A percentile compares a stretch with the other conserved stretches of the same genome.
Evolutionary conservation across 441 rosid species (phyloP).

Genomic region (Hura crepitans): DNA sequence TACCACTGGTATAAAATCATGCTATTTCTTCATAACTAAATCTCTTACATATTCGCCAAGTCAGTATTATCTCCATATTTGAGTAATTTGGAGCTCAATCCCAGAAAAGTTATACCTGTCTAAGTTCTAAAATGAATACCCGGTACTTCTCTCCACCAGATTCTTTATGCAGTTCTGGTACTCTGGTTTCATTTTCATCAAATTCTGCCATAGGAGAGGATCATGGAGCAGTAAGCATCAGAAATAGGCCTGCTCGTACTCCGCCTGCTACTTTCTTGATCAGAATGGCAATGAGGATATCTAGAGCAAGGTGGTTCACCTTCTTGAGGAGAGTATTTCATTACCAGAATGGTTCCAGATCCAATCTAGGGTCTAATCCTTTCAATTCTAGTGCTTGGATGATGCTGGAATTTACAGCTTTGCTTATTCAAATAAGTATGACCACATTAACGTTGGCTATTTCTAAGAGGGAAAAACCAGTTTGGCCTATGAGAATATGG

Average conservation of each 20-base stretch:
- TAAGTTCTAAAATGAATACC: constrained; percentile 44
- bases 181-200: constrained; percentile 43
- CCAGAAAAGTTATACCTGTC: constrained; percentile 8
- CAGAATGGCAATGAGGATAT: constrained; percentile 67
- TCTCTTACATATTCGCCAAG: not conserved
- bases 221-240: constrained; percentile 24
- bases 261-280: constrained; percentile 48
- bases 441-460: constrained; percentile 60
- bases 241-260: constrained; percentile 46
- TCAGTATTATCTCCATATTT: not conserved
- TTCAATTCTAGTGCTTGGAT: constrained; percentile 84
- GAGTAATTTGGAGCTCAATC: not conserved
- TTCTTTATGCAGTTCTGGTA: constrained; percentile 37
- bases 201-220: constrained; percentile 39
- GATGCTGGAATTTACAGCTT: constrained; percentile 66
- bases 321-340: constrained; percentile 93
- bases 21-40: constrained; percentile 3
- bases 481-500: constrained; percentile 95
- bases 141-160: constrained; percentile 46
- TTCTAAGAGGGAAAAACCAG: constrained; percentile 65
- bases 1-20: not conserved
- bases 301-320: constrained; percentile 88
- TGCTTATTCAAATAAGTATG: constrained; percentile 58
- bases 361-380: constrained; percentile 88
- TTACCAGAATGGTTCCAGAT: constrained; percentile 87